Evolutionary conservation across 2,329 filamentous ascomycete species (phyloP), one percentile per base, ranked within the genome.

Genomic region (Madurella fahalii): DNA sequence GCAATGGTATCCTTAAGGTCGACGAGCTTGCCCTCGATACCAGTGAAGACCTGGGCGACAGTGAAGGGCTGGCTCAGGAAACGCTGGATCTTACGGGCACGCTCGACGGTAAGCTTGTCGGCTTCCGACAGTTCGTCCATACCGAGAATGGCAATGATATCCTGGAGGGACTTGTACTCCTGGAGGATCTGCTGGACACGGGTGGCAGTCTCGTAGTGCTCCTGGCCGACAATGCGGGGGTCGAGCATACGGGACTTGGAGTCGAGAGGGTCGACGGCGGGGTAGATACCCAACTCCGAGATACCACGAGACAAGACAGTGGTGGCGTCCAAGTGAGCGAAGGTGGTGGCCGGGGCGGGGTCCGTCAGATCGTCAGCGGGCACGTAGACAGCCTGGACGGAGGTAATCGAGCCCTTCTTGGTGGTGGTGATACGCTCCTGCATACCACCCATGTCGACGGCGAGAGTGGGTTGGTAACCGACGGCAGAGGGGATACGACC

Each of bases 281-380:
- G 94, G 86, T 99, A 99, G 83, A 97, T 99, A 91, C 94, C 94
- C 86, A 99, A 84, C 85, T 99, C 94, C 66, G 94, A 97, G 77
- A 99, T 99, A 92, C 94, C 93, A 89, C 94, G 93, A 72, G 94
- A 99, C 85, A 99, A 84, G 76, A 97, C 94, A 86, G 94, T 99
- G 78, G 94, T 99, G 84, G 94, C 94, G 83, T 99, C 94, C 87
- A 99, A 89, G 80, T 99, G 94, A 76, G 94, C 94, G 80, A 99
- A 99, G 77, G 94, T 99, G 77, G 94, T 97, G 76, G 94, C 94
- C 69, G 94, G 94, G 67, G 94, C 94, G 80, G 94, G 94, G 82
- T 99, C 94, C 82, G 94, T 99, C 90, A 99, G 87, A 89, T 99
- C 94, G 78, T 99, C 94, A 88, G 94, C 94, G 76, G 94, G 94